Base-by-base conservation (phyloP, 1,284 basidiomycete species). In the Phellopilus nigrolimitatus region DNA sequence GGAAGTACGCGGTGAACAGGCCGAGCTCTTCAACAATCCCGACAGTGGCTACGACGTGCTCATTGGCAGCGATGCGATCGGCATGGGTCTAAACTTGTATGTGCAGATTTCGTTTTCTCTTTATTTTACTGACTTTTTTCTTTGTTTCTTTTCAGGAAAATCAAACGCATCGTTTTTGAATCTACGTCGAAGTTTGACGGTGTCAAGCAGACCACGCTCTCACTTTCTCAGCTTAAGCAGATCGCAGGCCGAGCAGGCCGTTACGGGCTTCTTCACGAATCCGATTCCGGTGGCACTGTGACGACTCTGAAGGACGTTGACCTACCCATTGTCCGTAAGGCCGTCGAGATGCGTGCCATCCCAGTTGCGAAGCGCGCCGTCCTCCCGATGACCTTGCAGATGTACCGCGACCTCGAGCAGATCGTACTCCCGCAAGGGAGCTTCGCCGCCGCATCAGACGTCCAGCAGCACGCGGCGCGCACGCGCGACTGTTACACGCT, bases 181-280 rank as follows among this genome's bases (percentile, higher is more conserved):
- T 68, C 75, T 0, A 69, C 92, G n/a, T 61, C 68, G 44, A 97
- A 97, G 65, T 91, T 71, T 59, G 78, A 91, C 58, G 89, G 89
- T 9, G 67, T 64, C 24, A 60, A 66, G 4, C 70, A 77, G 12
- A 67, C 73, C 0, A 68, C 72, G 0, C 73, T 99, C 2, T 81
- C 87, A 0, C 68, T 81, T 2, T 91, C 92, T 0, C 88, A 92
- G 63, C 82, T 92, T 67, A 99, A 98, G 66, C 95, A 99, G 67
- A 98, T 99, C 46, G 95, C 91, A 0, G 95, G 95, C 3, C 82
- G 97, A 40, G 97, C 97, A 0, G 95, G 95, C 3, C 85, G 97
- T 1, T 99, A 83, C 66, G 93, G 93, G 1, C 69, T 90, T n/a
- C n/a, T n/a, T 50, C 80, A 85, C 52, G 71, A 68, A 10, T 62